Evolutionary conservation across 176 grass and related monocot genomes (phyloP).

Genomic region (Eragrostis curvula): DNA sequence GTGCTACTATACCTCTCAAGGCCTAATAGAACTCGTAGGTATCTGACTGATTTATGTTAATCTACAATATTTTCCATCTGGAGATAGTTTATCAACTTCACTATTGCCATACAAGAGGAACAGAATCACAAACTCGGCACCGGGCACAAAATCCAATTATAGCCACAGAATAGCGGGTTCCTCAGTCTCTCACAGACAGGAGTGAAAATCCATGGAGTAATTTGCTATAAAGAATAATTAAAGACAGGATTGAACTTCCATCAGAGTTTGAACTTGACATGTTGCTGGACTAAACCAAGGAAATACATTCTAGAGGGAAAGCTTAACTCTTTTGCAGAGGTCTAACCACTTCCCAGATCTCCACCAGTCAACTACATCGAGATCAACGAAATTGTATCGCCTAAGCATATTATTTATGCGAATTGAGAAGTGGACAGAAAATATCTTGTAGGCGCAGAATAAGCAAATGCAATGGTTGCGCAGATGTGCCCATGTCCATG

Average conservation of each 20-base stretch:
- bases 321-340: too few species aligned
- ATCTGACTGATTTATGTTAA: not conserved
- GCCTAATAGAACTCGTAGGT: not conserved
- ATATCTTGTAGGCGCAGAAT: not conserved
- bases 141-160: not conserved
- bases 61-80: not conserved
- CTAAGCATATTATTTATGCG: not conserved
- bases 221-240: not conserved
- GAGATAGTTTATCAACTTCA: not conserved
- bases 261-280: too few species aligned
- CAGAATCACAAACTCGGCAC: not conserved
- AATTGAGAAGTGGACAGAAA: not conserved
- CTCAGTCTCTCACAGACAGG: not conserved
- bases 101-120: not conserved
- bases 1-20: not conserved
- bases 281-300: not conserved
- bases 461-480: not conserved
- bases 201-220: not conserved
- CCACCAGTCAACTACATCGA: not conserved
- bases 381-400: not conserved
- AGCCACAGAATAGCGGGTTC: not conserved
- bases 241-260: too few species aligned
- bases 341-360: too few species aligned
- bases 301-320: not conserved
- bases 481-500: not conserved